Conservation (phyloP, 257 asterid genomes). For the Jasminum sambac region DNA sequence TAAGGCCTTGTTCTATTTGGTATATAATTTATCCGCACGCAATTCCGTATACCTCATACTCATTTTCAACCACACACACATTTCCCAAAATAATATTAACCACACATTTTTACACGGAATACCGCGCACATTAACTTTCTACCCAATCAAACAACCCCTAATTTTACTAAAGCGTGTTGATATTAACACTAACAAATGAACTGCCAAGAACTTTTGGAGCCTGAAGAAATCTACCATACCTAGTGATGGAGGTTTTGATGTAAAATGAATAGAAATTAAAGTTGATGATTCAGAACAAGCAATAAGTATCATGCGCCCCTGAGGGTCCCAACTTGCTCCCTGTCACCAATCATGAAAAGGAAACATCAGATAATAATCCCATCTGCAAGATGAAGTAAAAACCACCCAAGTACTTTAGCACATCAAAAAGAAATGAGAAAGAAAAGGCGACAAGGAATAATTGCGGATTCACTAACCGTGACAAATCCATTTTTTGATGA, state of each 20-base stretch:
- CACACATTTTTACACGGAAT: too few species aligned
- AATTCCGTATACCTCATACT: too few species aligned
- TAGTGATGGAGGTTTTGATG: constrained; percentile 92
- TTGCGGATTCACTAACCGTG: constrained; percentile 61
- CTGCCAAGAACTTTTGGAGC: constrained; percentile 15
- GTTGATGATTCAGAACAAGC: constrained; percentile 69
- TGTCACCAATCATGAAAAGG: constrained; percentile 32
- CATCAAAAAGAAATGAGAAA: not conserved
- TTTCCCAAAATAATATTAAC: too few species aligned
- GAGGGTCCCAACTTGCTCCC: constrained; percentile 99
- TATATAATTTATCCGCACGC: too few species aligned
- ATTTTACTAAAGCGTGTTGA: not conserved
- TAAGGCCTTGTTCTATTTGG: too few species aligned
- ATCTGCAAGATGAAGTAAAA: constrained; percentile 8
- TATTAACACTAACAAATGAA: constrained; percentile 12
- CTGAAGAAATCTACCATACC: constrained; percentile 42
- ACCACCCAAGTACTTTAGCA: not conserved
- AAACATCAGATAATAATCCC: constrained; percentile 16
- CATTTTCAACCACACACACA: too few species aligned
- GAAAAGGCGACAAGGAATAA: constrained; percentile 2
- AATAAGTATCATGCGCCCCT: constrained; percentile 80
- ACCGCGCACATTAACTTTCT: too few species aligned
- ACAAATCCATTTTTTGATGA: constrained; percentile 84
- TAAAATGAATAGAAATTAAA: constrained; percentile 88
- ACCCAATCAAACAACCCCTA: too few species aligned